phyloP scores from a whole-genome alignment of 257 asterid species.

The Mitragyna speciosa region DNA sequence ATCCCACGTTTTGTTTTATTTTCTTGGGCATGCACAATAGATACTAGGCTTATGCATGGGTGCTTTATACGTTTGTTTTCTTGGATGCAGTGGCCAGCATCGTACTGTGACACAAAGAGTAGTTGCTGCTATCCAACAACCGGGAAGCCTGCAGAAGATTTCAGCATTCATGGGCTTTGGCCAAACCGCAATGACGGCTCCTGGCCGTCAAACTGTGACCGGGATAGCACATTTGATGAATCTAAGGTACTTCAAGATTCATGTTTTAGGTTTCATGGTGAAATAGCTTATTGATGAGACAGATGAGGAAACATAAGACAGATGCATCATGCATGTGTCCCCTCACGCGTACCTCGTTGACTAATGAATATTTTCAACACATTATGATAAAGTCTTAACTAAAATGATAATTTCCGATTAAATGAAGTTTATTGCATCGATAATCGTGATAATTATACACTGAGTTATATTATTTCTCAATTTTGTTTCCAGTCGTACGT shows the following conservation, averaged over 20 bases:
- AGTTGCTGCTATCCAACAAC: constrained; percentile 76
- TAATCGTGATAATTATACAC: too few species aligned
- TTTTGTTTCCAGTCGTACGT: not conserved
- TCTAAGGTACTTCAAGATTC: constrained; percentile 40
- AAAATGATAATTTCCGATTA: not conserved
- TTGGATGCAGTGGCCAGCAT: constrained; percentile 65
- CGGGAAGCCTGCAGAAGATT: constrained; percentile 67
- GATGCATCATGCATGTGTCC: too few species aligned
- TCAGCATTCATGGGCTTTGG: constrained; percentile 85
- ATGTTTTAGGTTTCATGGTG: not conserved
- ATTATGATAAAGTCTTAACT: too few species aligned
- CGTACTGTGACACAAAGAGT: constrained; percentile 58
- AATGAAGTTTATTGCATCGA: not conserved
- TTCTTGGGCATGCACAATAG: not conserved
- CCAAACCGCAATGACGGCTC: constrained; percentile 61
- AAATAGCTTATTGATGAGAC: not conserved
- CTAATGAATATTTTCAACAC: too few species aligned
- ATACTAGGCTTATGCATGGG: not conserved
- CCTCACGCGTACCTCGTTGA: too few species aligned
- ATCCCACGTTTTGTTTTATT: too few species aligned
- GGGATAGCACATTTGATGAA: constrained; percentile 38
- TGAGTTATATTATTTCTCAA: too few species aligned
- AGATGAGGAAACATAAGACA: too few species aligned
- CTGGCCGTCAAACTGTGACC: constrained; percentile 67
- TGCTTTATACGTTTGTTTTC: not conserved